Base-by-base conservation (phyloP, 2,329 filamentous ascomycete species). In the Xylaria hypoxylon region DNA sequence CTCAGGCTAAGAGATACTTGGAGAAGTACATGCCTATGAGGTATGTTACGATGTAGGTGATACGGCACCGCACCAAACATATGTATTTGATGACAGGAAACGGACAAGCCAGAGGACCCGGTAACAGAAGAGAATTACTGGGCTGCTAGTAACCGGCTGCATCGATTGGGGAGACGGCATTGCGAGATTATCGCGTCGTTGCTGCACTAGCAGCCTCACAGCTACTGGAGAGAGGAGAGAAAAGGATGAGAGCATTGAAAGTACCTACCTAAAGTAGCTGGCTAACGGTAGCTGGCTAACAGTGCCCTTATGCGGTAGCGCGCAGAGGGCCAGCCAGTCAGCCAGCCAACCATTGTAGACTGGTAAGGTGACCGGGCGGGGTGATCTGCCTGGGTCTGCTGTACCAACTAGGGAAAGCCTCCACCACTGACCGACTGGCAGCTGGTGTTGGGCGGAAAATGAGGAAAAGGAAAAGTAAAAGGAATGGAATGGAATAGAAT, bases 101-200 rank as follows among this genome's bases (percentile, higher is more conserved):
- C 52, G 42, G 60, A 60, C 55, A 52, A 66, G 45, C 53, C 47
- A 50, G 33, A 26, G 48, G 44, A 62, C 50, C 63, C 59, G 59
- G 60, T 40, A 64, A 42, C 24, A 51, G 44, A 59, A 28, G 33
- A 44, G 19, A 38, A 45, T 42, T 61, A 61, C 67, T 68, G 64
- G 67, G 15, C 66, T 68, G 60, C 67, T 56, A 64, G 64, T 67
- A 59, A 64, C 64, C 61, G 56, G 50, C 28, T 59, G 63, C 48
- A 51, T 52, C 47, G 58, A 50, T 53, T n/a, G 45, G 59, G 24
- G 63, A 33, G 53, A 5, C 47, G 52, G 33, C 42, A 58, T 57
- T 50, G 60, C 56, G 55, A 65, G 53, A 51, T 45, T 57, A 58
- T 22, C 52, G 50, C 19, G 45, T 60, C 55, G 13, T 35, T 56